Evolutionary conservation across 768 basidiomycete species (phyloP), one percentile per base, ranked within the genome.

Genomic region (Russula earlei): DNA sequence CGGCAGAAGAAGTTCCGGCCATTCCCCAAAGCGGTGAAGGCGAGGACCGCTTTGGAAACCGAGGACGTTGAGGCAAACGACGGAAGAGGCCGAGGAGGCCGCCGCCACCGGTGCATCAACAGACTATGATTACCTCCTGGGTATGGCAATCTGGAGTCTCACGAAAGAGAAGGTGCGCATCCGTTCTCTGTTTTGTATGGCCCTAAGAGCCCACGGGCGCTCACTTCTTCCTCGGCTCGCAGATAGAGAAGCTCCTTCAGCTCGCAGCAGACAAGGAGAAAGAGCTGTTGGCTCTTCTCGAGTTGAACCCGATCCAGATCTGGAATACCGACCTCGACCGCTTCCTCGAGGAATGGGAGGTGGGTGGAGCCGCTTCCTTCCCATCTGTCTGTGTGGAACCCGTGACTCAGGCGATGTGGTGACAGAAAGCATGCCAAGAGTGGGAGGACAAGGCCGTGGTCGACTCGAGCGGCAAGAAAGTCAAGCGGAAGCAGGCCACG

Each of bases 71-170:
- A 81, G 12, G 75, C 75, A 5, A 80, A 80, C 0, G 78, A 75
- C 1, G 75, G 78, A 75, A 1, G 75, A 73, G 3, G 80, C 77
- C 3, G 79, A 77, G 7, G 82, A 74, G 14, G 79, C 69, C 66
- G 9, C 72, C 66, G 6, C 10, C 29, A 73, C 66, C 5, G 76
- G 73, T 40, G 69, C 71, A 11, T 63, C 72, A 5, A 75, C 76
- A 27, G 94, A 97, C 71, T 99, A 77, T 66, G 94, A 99, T 67
- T 98, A 99, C 70, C 71, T 99, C 49, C 73, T 99, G 56, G 83
- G 90, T 15, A 98, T 99, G 95, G 74, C 91, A 1, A 95, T 99
- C 66, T 93, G 82, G 77, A 95, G 86, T 71, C 74, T 99, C 75
- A 99, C 95, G 0, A 84, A 79, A 64, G 95, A 98, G 71, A 94